These are phyloP conservation scores for Diaporthe sp. DNA, from an alignment of 2,329 filamentous ascomycete species.

Conservation along the genomic window DNA sequence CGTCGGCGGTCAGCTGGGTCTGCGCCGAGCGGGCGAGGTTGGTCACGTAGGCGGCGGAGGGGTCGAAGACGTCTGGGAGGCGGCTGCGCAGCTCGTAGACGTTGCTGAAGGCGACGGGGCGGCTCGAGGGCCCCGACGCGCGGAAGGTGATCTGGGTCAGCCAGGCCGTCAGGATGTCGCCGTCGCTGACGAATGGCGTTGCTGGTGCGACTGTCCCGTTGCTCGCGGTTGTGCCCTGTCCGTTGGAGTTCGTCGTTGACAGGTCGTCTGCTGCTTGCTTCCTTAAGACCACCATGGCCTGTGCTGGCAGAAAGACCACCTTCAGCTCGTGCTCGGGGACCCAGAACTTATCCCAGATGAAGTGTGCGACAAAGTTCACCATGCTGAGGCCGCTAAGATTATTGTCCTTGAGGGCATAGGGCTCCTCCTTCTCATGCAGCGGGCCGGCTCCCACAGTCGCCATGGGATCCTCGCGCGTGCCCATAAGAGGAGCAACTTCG, in stretches of 20 bases:
- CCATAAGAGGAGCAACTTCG: slow-evolving; percentile 55
- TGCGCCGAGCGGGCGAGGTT: slow-evolving; percentile 41
- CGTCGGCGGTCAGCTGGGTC: slow-evolving; percentile 32
- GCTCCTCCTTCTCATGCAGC: slow-evolving; percentile 46
- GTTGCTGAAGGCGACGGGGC: slow-evolving; percentile 55
- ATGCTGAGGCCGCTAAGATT: slow-evolving; percentile 48
- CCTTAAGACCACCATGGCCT: slow-evolving; percentile 49
- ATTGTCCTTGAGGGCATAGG: slow-evolving; percentile 46
- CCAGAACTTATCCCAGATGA: slow-evolving; percentile 52
- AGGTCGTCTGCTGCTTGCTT: slow-evolving; percentile 51
- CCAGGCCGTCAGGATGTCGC: slow-evolving; percentile 62
- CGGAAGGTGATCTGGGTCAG: slow-evolving; percentile 49
- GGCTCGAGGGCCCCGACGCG: slow-evolving; percentile 45
- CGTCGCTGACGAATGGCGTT: slow-evolving; percentile 60
- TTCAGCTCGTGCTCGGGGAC: slow-evolving; percentile 52
- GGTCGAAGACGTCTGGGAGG: slow-evolving; percentile 49
- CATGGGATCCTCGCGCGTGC: slow-evolving; percentile 55
- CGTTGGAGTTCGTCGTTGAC: slow-evolving; percentile 31
- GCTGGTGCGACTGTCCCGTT: slow-evolving; percentile 22
- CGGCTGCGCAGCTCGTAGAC: slow-evolving; percentile 54
- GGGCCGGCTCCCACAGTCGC: slow-evolving; percentile 43
- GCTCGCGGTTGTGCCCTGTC: slow-evolving; percentile 40
- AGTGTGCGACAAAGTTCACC: slow-evolving; percentile 52
- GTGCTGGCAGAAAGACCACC: slow-evolving; percentile 56
- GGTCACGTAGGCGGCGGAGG: slow-evolving; percentile 46